Percentiles rank a stretch among this genome's conserved stretches.
Evolutionary conservation across 495 filamentous ascomycete species (phyloP).

Genomic region (Podospora australis): DNA sequence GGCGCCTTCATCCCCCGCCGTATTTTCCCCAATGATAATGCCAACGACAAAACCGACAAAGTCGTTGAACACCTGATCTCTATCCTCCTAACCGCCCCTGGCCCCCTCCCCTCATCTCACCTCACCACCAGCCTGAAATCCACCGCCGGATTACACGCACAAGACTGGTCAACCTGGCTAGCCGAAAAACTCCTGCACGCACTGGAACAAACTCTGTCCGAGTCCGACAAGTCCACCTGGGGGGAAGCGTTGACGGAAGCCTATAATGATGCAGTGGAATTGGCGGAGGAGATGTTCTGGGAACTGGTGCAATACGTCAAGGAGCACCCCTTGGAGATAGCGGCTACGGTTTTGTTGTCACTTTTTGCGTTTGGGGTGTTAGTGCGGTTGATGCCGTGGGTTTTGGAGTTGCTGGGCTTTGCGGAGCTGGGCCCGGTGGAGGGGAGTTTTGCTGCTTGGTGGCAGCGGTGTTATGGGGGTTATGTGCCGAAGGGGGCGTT

Average conservation of each 20-base stretch:
- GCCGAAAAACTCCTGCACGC: conserved; percentile 10
- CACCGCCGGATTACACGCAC: not conserved
- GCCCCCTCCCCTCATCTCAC: not conserved
- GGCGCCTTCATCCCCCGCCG: not conserved
- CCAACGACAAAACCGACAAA: too few relatives aligned
- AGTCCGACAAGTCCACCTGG: conserved; percentile 4
- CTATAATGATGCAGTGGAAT: conserved; percentile 2
- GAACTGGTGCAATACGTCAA: conserved; percentile 12
- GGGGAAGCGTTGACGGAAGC: conserved; percentile 13
- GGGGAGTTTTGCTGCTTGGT: conserved; percentile 18
- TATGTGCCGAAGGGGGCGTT: conserved; percentile 41
- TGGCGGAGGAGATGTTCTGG: conserved; percentile 1
- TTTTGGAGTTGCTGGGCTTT: conserved; percentile 45
- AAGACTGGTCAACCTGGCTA: conserved; percentile 11
- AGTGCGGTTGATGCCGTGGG: conserved; percentile 36
- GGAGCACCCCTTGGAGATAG: conserved; percentile 14
- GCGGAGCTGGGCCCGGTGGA: conserved; percentile 38
- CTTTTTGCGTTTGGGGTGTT: conserved; percentile 48
- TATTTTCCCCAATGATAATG: not conserved
- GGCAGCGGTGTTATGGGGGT: conserved; percentile 25
- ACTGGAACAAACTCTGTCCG: conserved; percentile 8
- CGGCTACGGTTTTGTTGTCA: conserved; percentile 16
- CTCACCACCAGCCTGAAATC: not conserved
- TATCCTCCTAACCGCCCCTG: not conserved
- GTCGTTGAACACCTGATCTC: too few relatives aligned